phyloP scores from a whole-genome alignment of 441 rosid species.

The Brassica hybrid region DNA sequence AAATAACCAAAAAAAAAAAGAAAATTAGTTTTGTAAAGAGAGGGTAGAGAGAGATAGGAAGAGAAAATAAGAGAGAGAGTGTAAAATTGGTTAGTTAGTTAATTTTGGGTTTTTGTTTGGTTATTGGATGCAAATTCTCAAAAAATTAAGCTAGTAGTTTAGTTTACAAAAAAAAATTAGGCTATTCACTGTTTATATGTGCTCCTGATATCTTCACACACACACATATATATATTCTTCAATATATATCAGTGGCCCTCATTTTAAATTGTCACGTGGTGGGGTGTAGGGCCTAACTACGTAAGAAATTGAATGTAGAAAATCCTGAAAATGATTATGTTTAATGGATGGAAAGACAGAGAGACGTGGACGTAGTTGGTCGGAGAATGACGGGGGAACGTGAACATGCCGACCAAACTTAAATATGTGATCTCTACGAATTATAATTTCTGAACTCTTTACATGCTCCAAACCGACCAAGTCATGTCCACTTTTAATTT shows the following conservation, averaged over 20 bases:
- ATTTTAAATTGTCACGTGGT: constrained; percentile 17
- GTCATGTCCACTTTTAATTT: background rate
- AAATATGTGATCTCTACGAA: constrained; percentile 33
- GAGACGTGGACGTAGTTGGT: constrained; percentile 36
- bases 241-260: background rate
- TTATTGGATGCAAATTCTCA: no score
- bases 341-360: constrained; percentile 22
- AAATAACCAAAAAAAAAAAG: no score
- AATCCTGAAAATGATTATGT: constrained; percentile 32
- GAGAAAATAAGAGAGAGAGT: no score
- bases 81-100: no score
- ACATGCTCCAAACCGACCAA: constrained; percentile 40
- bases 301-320: constrained; percentile 26
- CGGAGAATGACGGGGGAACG: constrained; percentile 39
- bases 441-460: constrained; percentile 14
- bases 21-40: no score
- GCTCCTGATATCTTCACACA: background rate
- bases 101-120: no score
- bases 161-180: background rate
- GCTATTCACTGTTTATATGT: constrained; percentile 6
- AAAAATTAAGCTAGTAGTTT: no score
- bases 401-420: constrained; percentile 39
- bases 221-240: background rate
- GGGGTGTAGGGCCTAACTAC: constrained; percentile 31
- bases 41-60: no score